Evolutionary conservation across 108 stramenopile species (phyloP), one percentile per base, ranked within the genome.

Genomic region (Nitzschia sp.): DNA sequence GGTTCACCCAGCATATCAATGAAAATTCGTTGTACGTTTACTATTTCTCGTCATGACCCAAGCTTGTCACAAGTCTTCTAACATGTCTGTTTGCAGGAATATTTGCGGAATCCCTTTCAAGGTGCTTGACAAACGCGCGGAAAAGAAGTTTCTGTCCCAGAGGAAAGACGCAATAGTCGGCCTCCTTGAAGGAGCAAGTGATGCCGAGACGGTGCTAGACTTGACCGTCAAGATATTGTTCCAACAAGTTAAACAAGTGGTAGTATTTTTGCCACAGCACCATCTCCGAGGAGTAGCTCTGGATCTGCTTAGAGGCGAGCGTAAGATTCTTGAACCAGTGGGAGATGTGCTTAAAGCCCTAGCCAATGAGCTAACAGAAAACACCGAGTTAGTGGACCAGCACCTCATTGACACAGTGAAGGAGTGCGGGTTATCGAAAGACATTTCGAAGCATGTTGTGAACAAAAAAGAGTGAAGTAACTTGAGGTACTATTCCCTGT

Each of bases 51-150:
- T 48, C 2, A 17, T 6, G 14, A 40, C 7, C 46, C 9, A 9
- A 3, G 10, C 40, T 56, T 10, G 14, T 38, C 29, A 7, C 3
- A 14, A 3, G 34, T 1, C 0, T 8, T 12, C 9, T n/a, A 8
- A 57, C 34, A 29, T 7, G 8, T 34, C 2, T 2, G 46, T 48
- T 39, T 71, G 14, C 69, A 48, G 46, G 46, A 48, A 48, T 6
- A 48, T 6, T 21, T 77, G 78, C 41, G 82, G 82, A 8, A 38
- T 83, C 7, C 82, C 82, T 9, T 83, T 72, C 43, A 79, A 80
- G 41, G 73, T 55, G 22, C 53, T 83, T 11, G 82, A 83, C 64
- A 83, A 83, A 61, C 79, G 80, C 40, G 22, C 62, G 9, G 79
- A 83, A 63, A 83, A 83, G 72, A 38, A 68, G 34, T 57, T 74